Evolutionary conservation across 805 yeast genomes (phyloP).

Genomic region (Wickerhamomyces hampshirensis): DNA sequence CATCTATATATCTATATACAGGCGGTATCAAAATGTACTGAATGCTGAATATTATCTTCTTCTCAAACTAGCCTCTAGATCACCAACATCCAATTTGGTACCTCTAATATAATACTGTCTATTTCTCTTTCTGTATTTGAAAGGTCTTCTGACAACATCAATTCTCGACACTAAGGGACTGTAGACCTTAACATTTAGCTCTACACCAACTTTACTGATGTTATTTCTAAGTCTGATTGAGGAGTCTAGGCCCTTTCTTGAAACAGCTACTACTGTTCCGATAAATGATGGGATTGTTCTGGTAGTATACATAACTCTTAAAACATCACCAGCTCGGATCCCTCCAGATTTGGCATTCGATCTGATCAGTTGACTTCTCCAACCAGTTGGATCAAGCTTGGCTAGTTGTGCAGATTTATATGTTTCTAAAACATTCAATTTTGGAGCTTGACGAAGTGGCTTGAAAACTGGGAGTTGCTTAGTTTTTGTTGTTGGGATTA

Average conservation of each 20-base stretch:
- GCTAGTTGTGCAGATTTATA: slow-evolving; percentile 32
- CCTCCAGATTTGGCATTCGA: slow-evolving; percentile 36
- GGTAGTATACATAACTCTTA: slow-evolving; percentile 62
- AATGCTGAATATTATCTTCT: slow-evolving; percentile 20
- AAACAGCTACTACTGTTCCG: slow-evolving; percentile 77
- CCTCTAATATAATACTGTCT: slow-evolving; percentile 90
- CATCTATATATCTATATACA: too few relatives aligned
- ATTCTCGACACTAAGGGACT: slow-evolving; percentile 74
- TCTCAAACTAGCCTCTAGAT: slow-evolving; percentile 45
- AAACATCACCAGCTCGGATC: slow-evolving; percentile 76
- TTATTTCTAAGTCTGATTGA: slow-evolving; percentile 81
- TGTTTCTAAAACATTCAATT: slow-evolving; percentile 19
- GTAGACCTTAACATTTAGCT: slow-evolving; percentile 72
- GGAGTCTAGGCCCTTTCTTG: slow-evolving; percentile 66
- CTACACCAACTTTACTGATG: slow-evolving; percentile 79
- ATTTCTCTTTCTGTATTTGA: slow-evolving; percentile 67
- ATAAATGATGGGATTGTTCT: slow-evolving; percentile 56
- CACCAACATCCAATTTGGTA: slow-evolving; percentile 70
- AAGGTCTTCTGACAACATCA: slow-evolving; percentile 73
- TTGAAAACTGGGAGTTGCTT: neutral
- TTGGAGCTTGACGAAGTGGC: neutral
- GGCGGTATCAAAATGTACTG: too few relatives aligned
- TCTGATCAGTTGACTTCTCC: slow-evolving; percentile 51
- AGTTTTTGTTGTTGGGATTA: neutral
- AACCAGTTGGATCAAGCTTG: slow-evolving; percentile 68